A percentile compares a stretch with the other conserved stretches of the same genome.
phyloP scores from a whole-genome alignment of 2,329 filamentous ascomycete genomes.

The Lasiodiplodia theobromae region DNA sequence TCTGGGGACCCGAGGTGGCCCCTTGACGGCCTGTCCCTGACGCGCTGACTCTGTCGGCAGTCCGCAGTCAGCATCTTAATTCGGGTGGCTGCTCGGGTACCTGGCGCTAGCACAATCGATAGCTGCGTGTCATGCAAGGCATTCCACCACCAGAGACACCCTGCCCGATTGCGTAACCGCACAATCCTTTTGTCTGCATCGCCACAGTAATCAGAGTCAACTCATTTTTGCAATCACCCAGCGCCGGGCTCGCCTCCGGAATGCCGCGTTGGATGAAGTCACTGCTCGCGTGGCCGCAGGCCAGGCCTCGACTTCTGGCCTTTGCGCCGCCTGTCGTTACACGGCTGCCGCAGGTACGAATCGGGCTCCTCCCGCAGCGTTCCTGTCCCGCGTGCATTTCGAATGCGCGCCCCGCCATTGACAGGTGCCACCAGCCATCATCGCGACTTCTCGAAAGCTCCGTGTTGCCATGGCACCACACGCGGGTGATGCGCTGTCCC shows the following conservation, averaged over 20 bases:
- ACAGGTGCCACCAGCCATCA: slow-evolving; percentile 15
- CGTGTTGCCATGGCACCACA: slow-evolving; percentile 8
- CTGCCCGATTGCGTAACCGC: slow-evolving; percentile 19
- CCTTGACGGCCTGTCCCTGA: background rate
- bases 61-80: slow-evolving; percentile 22
- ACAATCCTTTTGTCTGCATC: background rate
- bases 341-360: slow-evolving; percentile 22
- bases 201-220: slow-evolving; percentile 6
- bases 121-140: slow-evolving; percentile 27
- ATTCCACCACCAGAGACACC: slow-evolving; percentile 19
- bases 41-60: background rate
- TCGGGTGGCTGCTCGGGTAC: slow-evolving; percentile 26
- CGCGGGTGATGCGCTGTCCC: slow-evolving; percentile 13
- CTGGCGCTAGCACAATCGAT: slow-evolving; percentile 29
- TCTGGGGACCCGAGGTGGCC: slow-evolving; percentile 16
- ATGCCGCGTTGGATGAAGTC: slow-evolving; percentile 3
- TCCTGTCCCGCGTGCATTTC: background rate
- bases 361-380: background rate
- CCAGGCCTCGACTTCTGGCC: background rate
- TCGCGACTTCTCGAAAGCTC: background rate
- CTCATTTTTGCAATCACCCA: background rate
- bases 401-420: slow-evolving; percentile 2
- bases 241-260: background rate
- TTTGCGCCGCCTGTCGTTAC: slow-evolving; percentile 13
- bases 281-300: slow-evolving; percentile 7